A percentile compares a stretch with the other conserved stretches of the same genome.
phyloP scores from a whole-genome alignment of 345 rosid genomes.

The Erucastrum elatum region DNA sequence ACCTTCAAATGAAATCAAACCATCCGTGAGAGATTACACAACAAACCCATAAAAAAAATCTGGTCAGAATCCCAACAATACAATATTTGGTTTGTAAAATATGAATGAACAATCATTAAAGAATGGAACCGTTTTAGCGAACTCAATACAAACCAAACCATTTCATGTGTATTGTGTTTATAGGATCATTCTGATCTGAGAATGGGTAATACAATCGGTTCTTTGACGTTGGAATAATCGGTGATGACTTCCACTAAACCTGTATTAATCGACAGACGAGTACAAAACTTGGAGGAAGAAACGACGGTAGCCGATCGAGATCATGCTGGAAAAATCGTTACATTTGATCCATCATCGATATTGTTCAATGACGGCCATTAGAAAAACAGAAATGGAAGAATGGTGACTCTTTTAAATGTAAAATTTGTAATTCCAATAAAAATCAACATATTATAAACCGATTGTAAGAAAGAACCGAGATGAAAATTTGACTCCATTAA shows the following conservation, averaged over 20 bases:
- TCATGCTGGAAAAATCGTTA: slow-evolving; percentile 75
- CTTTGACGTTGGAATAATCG: slow-evolving; percentile 19
- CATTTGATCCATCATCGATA: slow-evolving; percentile 43
- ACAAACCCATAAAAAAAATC: neutral
- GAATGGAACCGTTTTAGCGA: slow-evolving; percentile 81
- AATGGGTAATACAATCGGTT: slow-evolving; percentile 57
- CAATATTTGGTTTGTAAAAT: slow-evolving; percentile 31
- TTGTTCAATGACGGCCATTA: slow-evolving; percentile 50
- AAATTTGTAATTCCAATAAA: too few relatives aligned
- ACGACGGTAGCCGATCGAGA: slow-evolving; percentile 48
- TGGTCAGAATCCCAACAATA: neutral
- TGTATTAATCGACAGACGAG: slow-evolving; percentile 59
- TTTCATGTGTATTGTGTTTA: neutral
- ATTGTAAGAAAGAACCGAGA: too few relatives aligned
- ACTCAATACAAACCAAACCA: slow-evolving; percentile 44
- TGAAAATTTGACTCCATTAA: too few relatives aligned
- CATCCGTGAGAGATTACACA: slow-evolving; percentile 6
- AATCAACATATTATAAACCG: too few relatives aligned
- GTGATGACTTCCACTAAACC: slow-evolving; percentile 41
- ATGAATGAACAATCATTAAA: slow-evolving; percentile 29
- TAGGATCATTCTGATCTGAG: neutral
- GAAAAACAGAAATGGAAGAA: too few relatives aligned
- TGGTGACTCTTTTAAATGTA: too few relatives aligned
- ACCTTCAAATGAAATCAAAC: neutral
- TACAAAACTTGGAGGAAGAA: slow-evolving; percentile 46